phyloP scores from a whole-genome alignment of 2,329 filamentous ascomycete species.

The Tothia fuscella region DNA sequence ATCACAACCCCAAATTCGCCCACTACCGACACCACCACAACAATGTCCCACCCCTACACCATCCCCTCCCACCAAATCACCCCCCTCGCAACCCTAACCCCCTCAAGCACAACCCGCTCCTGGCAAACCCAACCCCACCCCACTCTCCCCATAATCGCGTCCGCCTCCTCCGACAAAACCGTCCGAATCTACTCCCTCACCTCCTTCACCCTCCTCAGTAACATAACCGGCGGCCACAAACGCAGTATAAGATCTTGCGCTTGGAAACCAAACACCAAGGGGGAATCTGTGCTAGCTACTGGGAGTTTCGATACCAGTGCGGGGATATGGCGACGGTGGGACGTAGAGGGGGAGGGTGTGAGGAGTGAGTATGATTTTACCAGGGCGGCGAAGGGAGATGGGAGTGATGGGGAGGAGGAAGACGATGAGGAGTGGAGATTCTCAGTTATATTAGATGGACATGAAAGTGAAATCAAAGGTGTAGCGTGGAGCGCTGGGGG shows the following conservation, averaged over 20 bases:
- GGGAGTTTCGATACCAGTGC: constrained; percentile 91
- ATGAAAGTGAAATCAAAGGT: constrained; percentile 85
- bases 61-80: too few species aligned
- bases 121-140: constrained; percentile 84
- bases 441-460: constrained; percentile 81
- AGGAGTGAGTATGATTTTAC: constrained; percentile 21
- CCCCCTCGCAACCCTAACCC: constrained; percentile 40
- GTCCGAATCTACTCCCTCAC: constrained; percentile 82
- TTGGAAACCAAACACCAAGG: constrained; percentile 65
- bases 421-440: constrained; percentile 84
- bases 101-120: constrained; percentile 49
- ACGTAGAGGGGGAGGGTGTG: constrained; percentile 24
- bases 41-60: too few species aligned
- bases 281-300: constrained; percentile 70
- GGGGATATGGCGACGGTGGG: constrained; percentile 57
- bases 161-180: constrained; percentile 72
- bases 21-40: too few species aligned
- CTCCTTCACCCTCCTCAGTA: constrained; percentile 66
- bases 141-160: constrained; percentile 75
- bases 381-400: constrained; percentile 19
- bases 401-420: constrained; percentile 41
- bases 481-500: constrained; percentile 64
- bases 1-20: too few species aligned
- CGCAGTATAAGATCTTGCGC: constrained; percentile 74
- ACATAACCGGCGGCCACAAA: constrained; percentile 76